Base-by-base conservation (phyloP, 495 filamentous ascomycete genomes). In the Hyaloscypha hepaticicola region DNA sequence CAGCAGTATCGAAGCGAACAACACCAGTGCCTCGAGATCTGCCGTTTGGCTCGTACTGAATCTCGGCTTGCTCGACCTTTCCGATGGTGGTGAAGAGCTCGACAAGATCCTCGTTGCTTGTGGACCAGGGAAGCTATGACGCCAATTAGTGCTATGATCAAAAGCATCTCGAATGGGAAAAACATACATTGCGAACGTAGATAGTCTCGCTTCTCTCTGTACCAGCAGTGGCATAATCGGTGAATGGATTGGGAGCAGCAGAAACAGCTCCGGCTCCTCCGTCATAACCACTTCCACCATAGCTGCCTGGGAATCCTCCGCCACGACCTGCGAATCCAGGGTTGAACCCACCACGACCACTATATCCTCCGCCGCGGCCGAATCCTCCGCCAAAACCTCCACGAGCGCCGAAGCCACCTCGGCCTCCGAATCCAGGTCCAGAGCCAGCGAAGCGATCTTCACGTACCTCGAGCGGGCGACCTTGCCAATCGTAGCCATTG, bases 401-500 rank as follows among this genome's bases (percentile, higher is more conserved):
- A 66, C 82, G 72, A 57, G 74, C 76, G 27, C 78, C 77, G 55
- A 72, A 74, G 56, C 83, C 82, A 55, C 82, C 81, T 45, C 82
- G 76, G 55, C 78, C 71, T 38, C 79, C 77, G 45, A 77, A 76
- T 34, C 74, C 78, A 9, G 75, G 73, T 31, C 82, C 82, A 26
- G 86, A 75, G 62, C 86, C 87, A 41, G 96, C 96, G 74, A 93
- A 99, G 41, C 96, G 88, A 76, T 99, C 95, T 74, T 98, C 96
- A 66, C 96, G 92, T 57, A 99, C 95, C 74, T 98, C 96, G 38
- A 99, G 82, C 60, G 87, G 76, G 65, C 95, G 90, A 22, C 95
- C 95, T 76, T 99, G 94, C 95, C 95, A 99, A 56, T 99, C 95
- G 75, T 96, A 97, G 63, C 94, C 94, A 74, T 99, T 98, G 81